Conservation (phyloP, 2,329 filamentous ascomycete species). For the Claviceps cyperi region DNA sequence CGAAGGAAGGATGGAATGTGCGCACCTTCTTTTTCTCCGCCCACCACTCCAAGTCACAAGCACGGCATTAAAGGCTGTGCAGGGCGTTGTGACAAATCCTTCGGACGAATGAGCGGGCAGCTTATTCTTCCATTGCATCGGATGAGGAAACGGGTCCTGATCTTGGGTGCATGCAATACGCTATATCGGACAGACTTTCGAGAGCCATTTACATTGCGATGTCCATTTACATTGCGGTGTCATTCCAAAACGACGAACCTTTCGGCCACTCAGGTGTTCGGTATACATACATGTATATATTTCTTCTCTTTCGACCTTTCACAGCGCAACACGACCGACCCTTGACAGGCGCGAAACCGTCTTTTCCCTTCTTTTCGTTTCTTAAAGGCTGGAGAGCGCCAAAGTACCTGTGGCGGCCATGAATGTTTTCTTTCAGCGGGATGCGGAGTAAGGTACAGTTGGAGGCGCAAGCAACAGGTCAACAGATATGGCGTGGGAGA, state of each 20-base stretch:
- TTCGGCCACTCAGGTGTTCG: slow-evolving; percentile 3
- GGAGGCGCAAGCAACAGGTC: neutral
- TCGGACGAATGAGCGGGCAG: slow-evolving; percentile 9
- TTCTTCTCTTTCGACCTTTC: neutral
- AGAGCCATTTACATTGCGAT: neutral
- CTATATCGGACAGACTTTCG: slow-evolving; percentile 5
- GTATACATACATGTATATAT: slow-evolving; percentile 1
- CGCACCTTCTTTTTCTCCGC: neutral
- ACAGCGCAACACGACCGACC: slow-evolving; percentile 3
- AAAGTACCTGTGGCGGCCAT: neutral
- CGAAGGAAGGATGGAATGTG: neutral
- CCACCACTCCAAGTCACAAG: neutral
- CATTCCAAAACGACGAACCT: slow-evolving; percentile 2
- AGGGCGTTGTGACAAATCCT: neutral
- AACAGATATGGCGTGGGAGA: neutral
- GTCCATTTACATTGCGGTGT: slow-evolving; percentile 3
- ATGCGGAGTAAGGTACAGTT: neutral
- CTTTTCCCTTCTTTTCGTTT: neutral
- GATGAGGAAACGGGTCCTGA: slow-evolving; percentile 24
- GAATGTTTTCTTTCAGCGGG: neutral
- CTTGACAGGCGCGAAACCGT: neutral
- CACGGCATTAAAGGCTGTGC: slow-evolving; percentile 4
- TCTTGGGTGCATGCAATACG: slow-evolving; percentile 13
- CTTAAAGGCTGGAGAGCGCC: neutral
- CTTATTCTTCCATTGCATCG: slow-evolving; percentile 21